A percentile compares a stretch with the other conserved stretches of the same genome.
phyloP scores from a whole-genome alignment of 83 land plant genomes.

The Picea abies region DNA sequence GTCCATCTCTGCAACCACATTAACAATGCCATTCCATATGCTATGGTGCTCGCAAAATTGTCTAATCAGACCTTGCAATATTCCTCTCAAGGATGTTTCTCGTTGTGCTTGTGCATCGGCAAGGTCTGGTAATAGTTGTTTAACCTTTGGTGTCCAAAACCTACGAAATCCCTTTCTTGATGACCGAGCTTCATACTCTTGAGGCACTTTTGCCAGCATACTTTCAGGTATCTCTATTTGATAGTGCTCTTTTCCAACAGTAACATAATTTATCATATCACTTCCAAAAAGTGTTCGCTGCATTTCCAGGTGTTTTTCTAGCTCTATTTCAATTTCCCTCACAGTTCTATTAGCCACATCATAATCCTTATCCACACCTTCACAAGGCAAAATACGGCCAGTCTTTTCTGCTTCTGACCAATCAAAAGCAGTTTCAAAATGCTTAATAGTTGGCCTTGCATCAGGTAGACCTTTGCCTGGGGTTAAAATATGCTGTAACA shows the following conservation, averaged over 20 bases:
- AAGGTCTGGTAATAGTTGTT: too few species aligned
- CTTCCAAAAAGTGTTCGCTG: slow-evolving; percentile 65
- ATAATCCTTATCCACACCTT: slow-evolving; percentile 58
- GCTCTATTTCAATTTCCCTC: slow-evolving; percentile 45
- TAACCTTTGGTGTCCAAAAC: too few species aligned
- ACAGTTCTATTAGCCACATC: slow-evolving; percentile 23
- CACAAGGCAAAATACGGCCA: slow-evolving; percentile 80
- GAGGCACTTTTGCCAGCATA: slow-evolving; percentile 60
- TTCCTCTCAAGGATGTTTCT: too few species aligned
- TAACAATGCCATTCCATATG: too few species aligned
- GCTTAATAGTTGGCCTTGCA: slow-evolving; percentile 40
- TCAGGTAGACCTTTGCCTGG: slow-evolving; percentile 65
- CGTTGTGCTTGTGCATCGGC: too few species aligned
- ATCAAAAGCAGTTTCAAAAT: slow-evolving; percentile 86
- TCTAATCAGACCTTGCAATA: too few species aligned
- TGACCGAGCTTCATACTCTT: too few species aligned
- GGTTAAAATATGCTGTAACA: too few species aligned
- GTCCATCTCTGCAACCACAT: slow-evolving; percentile 72
- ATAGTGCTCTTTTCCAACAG: slow-evolving; percentile 86
- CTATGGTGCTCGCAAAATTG: too few species aligned
- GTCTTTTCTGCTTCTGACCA: slow-evolving; percentile 87
- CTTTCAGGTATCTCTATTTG: slow-evolving; percentile 89
- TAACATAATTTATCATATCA: slow-evolving; percentile 73
- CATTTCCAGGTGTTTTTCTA: slow-evolving; percentile 60
- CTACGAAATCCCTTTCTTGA: too few species aligned